Evolutionary conservation across 805 yeast species (phyloP).

Genomic region (Nakazawaea molendinolei): DNA sequence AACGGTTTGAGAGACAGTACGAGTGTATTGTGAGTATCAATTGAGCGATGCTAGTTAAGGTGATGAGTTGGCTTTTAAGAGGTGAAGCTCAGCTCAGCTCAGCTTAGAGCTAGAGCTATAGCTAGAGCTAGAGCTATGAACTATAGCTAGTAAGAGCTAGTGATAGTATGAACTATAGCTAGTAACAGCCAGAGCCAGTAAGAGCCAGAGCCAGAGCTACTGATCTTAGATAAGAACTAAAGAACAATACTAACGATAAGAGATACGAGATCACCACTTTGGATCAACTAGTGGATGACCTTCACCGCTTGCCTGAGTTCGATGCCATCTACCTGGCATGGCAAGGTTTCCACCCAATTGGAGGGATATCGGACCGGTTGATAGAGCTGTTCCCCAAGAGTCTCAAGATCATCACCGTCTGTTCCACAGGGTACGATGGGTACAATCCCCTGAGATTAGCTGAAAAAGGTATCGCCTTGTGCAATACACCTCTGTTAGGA

Average conservation of each 20-base stretch:
- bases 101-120: no score
- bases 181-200: no score
- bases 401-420: slow-evolving; percentile 41
- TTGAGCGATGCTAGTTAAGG: neutral
- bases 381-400: slow-evolving; percentile 33
- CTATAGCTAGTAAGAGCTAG: no score
- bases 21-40: slow-evolving; percentile 21
- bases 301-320: slow-evolving; percentile 30
- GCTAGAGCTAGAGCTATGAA: no score
- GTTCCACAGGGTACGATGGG: slow-evolving; percentile 48
- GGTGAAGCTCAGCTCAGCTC: no score
- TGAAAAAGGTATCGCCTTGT: slow-evolving; percentile 23
- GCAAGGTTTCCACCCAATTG: slow-evolving; percentile 37
- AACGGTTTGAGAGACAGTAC: slow-evolving; percentile 33
- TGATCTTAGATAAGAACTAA: no score
- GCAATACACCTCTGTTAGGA: slow-evolving; percentile 30
- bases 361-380: slow-evolving; percentile 36
- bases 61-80: no score
- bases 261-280: slow-evolving; percentile 34
- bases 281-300: slow-evolving; percentile 32
- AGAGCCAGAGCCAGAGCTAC: no score
- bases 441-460: no score
- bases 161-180: no score
- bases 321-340: slow-evolving; percentile 47
- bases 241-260: neutral